A percentile compares a stretch with the other conserved stretches of the same genome.
Evolutionary conservation across 495 filamentous ascomycete genomes (phyloP).

Genomic region (Xylaria scruposa): DNA sequence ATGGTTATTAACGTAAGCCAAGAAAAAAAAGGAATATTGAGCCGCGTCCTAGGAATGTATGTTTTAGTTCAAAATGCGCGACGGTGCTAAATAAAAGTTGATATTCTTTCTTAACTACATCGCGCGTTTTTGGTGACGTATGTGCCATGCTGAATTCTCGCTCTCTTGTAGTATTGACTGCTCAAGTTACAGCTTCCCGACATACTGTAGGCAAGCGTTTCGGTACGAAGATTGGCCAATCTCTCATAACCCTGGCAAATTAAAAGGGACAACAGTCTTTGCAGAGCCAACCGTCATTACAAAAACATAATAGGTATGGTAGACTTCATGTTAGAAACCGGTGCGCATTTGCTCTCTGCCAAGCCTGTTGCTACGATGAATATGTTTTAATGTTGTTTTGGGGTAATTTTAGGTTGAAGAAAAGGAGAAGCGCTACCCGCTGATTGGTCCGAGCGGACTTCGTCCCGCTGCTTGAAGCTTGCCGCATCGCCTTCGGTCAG

Average conservation of each 20-base stretch:
- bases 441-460: conserved; percentile 23
- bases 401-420: not conserved
- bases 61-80: not conserved
- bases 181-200: not conserved
- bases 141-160: not conserved
- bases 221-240: not conserved
- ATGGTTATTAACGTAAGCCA: conserved; percentile 18
- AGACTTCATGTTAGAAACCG: not conserved
- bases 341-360: not conserved
- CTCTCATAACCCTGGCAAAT: not conserved
- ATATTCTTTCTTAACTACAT: not conserved
- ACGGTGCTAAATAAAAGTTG: conserved; percentile 8
- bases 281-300: no score
- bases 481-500: not conserved
- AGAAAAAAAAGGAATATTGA: conserved; percentile 2
- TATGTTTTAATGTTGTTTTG: not conserved
- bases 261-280: not conserved
- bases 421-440: not conserved
- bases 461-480: conserved; percentile 1
- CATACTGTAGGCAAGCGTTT: not conserved
- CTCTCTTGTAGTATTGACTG: not conserved
- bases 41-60: not conserved
- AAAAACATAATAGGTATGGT: no score
- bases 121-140: not conserved
- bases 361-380: not conserved